Conservation (phyloP, 2,329 filamentous ascomycete species). For the Torrubiella hemipterigena region DNA sequence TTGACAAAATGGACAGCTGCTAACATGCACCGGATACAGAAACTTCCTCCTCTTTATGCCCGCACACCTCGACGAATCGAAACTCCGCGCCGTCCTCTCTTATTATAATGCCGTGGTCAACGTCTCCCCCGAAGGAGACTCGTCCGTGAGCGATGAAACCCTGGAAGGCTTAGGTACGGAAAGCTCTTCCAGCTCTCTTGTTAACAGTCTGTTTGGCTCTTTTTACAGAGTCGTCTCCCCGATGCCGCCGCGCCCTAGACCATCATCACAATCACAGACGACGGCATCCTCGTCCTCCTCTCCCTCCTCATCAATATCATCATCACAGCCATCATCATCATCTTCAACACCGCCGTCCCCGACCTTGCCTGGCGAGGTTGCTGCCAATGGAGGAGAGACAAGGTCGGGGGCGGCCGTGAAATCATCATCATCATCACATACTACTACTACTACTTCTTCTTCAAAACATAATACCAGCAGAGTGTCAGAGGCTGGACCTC, state of each 20-base stretch:
- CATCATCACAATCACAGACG: conserved; percentile 10
- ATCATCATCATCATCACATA: no score
- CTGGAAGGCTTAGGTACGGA: conserved; percentile 90
- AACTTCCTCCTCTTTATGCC: conserved; percentile 91
- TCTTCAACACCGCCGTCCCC: no score
- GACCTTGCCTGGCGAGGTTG: no score
- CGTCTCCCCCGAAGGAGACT: conserved; percentile 88
- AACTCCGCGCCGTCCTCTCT: conserved; percentile 71
- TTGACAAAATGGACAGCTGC: not conserved
- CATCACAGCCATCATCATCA: conserved; percentile 2
- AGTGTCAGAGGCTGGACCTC: not conserved
- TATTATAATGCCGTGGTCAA: conserved; percentile 87
- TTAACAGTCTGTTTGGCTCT: conserved; percentile 64
- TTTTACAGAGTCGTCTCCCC: conserved; percentile 55
- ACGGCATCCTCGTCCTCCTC: conserved; percentile 6
- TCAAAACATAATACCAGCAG: no score
- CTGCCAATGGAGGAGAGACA: conserved; percentile 7
- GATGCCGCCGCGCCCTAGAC: conserved; percentile 19
- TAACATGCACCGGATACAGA: conserved; percentile 29
- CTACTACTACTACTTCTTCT: no score
- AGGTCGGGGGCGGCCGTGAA: conserved; percentile 2
- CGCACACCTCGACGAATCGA: conserved; percentile 47
- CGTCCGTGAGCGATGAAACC: conserved; percentile 79
- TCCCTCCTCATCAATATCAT: conserved; percentile 1
- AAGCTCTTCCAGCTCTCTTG: conserved; percentile 43